Evolutionary conservation across 257 asterid species (phyloP), one percentile per base, ranked within the genome.

Genomic region (Solanum medicagineum): DNA sequence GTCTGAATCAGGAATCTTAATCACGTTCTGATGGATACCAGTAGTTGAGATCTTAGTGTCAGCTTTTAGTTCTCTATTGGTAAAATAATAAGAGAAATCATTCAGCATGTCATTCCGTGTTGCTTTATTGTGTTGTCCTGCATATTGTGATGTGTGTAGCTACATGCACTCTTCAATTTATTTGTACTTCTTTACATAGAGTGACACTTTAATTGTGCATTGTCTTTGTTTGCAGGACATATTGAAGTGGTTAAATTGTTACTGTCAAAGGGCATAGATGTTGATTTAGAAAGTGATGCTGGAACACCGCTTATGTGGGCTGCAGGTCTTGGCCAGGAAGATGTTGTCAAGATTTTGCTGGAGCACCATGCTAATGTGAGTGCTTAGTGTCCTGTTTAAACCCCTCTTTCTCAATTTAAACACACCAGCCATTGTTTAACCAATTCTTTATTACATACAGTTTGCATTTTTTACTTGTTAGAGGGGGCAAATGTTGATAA

Each of bases 241-340:
- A 83, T 88, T 84, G 98, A 95, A 85, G 85, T 94, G 87, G 89
- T 95, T 89, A 90, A 88, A 74, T 85, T 90, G 86, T 89, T 97
- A 84, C 91, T 97, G 59, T 84, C 92, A 51, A 92, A 92, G 91
- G 94, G 91, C 36, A 89, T 92, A 81, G 83, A 91, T 92, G 97
- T 92, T 89, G 91, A 97, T 86, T 88, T 91, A 70, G 95, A 92
- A 92, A 94, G 99, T 91, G 97, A 94, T 89, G 96, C 94, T 40
- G 99, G 99, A 73, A 91, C 94, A 83, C 97, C 99, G 19, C 97
- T 97, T 79, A 86, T 97, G 80, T 95, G 98, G 99, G 99, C 99
- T 89, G 98, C 98, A 68, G 99, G 99, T 87, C 96, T 93, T 77
- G 95, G 90, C 85, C 97, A 97, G 87, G 89, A 81, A 88, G 97